Base-by-base conservation (phyloP, 2,329 filamentous ascomycete species). In the Aspergillus brasiliensis region DNA sequence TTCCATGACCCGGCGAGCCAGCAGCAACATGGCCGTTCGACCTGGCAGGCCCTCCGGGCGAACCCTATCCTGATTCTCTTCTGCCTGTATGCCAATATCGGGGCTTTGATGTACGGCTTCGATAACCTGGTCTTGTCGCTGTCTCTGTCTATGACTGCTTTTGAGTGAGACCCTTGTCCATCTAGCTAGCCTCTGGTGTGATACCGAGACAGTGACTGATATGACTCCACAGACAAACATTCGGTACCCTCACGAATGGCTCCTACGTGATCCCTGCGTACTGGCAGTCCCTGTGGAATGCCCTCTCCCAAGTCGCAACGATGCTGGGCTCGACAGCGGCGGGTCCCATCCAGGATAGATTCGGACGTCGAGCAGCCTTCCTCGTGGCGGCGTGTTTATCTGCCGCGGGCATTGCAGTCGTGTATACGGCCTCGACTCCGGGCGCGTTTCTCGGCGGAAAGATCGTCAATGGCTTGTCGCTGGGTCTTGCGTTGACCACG, bases 231-330 rank as follows among this genome's bases (percentile, higher is more conserved):
- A 57, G 55, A n/a, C n/a, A 37, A 4, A 38, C 34, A 2, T 57
- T 57, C 11, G 55, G 55, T 1, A 28, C 31, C 1, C 13, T 44
- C 11, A 31, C 21, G 15, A 11, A 44, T 3, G 55, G 55, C 1
- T n/a, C 46, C 2, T 49, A 51, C 11, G 40, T 52, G 11, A 58
- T 58, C 17, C 25, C 48, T 13, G 56, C 56, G 1, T 58, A 42
- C 37, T 58, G 56, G 56, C 56, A 52, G 23, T 51, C 47, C 4
- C 37, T 58, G 15, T 58, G 56, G 56, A 58, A 58, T 15, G 56
- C 56, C 13, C 25, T 58, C 1, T 42, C 48, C 2, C 56, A 58
- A 19, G 23, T 58, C 13, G 56, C 47, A 3, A 46, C 48, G 21
- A 58, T 58, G 56, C 17, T 52, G 2, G 56, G 56, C 1, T 13